Base-by-base conservation (phyloP, 2,329 filamentous ascomycete genomes). In the Neurospora crassa region DNA sequence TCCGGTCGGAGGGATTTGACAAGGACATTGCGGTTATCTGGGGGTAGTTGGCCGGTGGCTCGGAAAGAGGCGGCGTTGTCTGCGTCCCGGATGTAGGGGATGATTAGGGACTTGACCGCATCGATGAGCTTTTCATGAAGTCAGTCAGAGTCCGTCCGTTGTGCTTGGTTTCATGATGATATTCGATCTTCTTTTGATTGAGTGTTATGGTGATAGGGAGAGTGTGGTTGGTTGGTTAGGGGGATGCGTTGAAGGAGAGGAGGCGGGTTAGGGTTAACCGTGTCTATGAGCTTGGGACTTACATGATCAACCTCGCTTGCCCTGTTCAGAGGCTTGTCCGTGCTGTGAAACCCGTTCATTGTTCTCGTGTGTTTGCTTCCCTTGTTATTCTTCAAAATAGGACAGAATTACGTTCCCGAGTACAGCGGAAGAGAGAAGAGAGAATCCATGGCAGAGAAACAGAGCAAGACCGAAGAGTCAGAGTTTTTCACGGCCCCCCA, bases 71-170 rank as follows among this genome's bases (percentile, higher is more conserved):
- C 82, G 24, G 89, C 86, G 71, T 90, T 84, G 80, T 94, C 91
- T 53, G 92, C 90, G n/a, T 86, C 83, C 73, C 83, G 85, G 76
- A 95, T 89, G 79, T 91, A 94, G 0, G 90, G 89, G 24, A 93
- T 82, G 71, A 94, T 87, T 70, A 93, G 84, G 10, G 84, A 82
- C 80, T 90, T 87, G 68, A 94, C 87, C 3, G 90, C 87, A 70
- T 86, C 83, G 68, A 94, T 85, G 67, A 94, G 86, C 91, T 94
- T 73, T 34, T 74, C 41, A 72, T 74, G 67, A 29, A 71, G 41
- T 8, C 2, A 34, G 29, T 53, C 14, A 68, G 8, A 68, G 18
- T 41, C 11, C 10, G 47, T 45, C 14, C 14, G 1, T 45, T n/a
- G 37, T 34, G 10, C 5, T 43, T 68, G n/a, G 37, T 20, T 16